Evolutionary conservation across 2,329 filamentous ascomycete species (phyloP).

Genomic region (Cladorrhinum sp.): DNA sequence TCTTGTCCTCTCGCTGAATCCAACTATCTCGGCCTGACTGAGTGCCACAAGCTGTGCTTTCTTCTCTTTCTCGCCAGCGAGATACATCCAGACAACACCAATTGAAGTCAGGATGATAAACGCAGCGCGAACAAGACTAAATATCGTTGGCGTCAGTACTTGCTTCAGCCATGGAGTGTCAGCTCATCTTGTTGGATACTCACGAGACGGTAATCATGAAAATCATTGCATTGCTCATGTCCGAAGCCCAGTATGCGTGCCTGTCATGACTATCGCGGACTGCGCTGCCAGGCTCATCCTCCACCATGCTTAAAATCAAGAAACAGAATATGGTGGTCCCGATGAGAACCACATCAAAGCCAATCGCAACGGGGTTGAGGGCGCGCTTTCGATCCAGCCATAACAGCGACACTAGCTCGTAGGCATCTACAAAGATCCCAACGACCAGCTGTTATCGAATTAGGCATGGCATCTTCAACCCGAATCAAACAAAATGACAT

Average conservation of each 20-base stretch:
- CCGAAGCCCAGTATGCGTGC: constrained; percentile 11
- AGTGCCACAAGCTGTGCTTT: background rate
- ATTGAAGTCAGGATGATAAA: constrained; percentile 20
- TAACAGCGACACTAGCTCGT: constrained; percentile 22
- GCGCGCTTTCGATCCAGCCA: constrained; percentile 16
- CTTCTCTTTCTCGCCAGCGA: background rate
- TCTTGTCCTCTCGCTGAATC: constrained; percentile 16
- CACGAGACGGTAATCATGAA: constrained; percentile 27
- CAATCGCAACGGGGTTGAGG: constrained; percentile 21
- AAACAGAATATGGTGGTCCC: constrained; percentile 24
- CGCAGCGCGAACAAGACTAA: constrained; percentile 18
- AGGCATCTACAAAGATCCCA: constrained; percentile 13
- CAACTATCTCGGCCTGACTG: constrained; percentile 20
- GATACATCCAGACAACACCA: constrained; percentile 13
- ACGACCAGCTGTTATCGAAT: no score
- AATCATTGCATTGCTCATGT: constrained; percentile 25
- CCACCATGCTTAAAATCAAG: constrained; percentile 19
- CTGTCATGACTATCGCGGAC: background rate
- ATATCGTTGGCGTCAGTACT: no score
- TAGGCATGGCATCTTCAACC: no score
- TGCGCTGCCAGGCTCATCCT: constrained; percentile 8
- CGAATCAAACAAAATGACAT: no score
- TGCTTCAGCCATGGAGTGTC: background rate
- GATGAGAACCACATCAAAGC: constrained; percentile 20
- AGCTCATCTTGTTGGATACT: background rate